Percentiles rank a stretch among this genome's conserved stretches.
These are phyloP conservation scores for Ormosia emarginata DNA, from an alignment of 306 rosid species.

Conservation along the genomic window DNA sequence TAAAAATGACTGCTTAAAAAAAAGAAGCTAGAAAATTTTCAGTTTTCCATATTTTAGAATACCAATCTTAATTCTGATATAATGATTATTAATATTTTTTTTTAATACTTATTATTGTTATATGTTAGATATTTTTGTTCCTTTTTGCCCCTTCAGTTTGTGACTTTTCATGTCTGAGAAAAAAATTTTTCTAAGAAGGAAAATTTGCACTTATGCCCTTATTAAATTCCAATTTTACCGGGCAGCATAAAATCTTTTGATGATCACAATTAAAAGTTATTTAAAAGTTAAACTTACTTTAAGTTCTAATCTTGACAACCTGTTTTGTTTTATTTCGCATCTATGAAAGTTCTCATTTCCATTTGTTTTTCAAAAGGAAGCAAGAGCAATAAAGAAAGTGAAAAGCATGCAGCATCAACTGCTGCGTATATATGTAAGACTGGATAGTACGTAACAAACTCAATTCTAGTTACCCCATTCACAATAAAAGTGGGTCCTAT, in stretches of 20 bases:
- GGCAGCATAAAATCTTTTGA: constrained; percentile 46
- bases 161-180: constrained; percentile 80
- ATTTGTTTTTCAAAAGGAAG: no score
- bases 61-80: background rate
- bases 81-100: background rate
- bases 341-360: no score
- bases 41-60: background rate
- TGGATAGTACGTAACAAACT: no score
- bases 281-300: no score
- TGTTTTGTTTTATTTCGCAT: no score
- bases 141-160: constrained; percentile 51
- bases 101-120: background rate
- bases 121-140: background rate
- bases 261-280: no score
- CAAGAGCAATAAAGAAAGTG: no score
- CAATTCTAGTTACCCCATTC: no score
- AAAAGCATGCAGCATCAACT: no score
- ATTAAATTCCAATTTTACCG: constrained; percentile 88
- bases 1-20: background rate
- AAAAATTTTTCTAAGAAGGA: constrained; percentile 72
- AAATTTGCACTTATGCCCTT: constrained; percentile 81
- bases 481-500: no score
- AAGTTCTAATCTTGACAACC: no score
- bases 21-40: background rate
- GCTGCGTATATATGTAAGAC: no score